Evolutionary conservation across 192 early-diverging fungal genomes (phyloP).

Genomic region (Coemansia sp.): DNA sequence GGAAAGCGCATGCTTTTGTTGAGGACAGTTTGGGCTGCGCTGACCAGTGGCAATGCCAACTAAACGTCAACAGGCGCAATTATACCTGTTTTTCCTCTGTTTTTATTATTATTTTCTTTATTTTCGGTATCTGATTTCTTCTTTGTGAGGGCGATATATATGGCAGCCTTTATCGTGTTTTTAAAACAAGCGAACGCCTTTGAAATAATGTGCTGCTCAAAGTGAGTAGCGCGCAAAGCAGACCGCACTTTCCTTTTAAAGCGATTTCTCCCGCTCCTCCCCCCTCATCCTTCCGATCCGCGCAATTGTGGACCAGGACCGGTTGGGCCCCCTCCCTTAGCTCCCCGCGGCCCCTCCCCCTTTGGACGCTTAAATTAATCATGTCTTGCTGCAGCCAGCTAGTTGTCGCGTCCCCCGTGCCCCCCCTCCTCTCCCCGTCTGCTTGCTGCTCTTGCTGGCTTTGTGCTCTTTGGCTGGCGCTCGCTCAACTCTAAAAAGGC

Average conservation of each 20-base stretch:
- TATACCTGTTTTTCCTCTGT: no score
- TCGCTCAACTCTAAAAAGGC: no score
- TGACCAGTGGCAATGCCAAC: not conserved
- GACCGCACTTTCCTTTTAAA: not conserved
- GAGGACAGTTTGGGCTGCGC: no score
- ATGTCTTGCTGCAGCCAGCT: not conserved
- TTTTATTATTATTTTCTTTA: slow-evolving; percentile 2
- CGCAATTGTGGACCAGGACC: not conserved
- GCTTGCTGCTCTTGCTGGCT: no score
- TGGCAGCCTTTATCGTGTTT: not conserved
- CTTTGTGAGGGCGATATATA: not conserved
- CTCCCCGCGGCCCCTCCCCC: not conserved
- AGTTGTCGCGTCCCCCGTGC: not conserved
- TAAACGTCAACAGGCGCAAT: not conserved
- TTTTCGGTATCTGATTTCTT: not conserved
- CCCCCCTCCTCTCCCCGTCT: no score
- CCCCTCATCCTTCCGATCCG: not conserved
- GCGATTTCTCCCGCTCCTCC: no score
- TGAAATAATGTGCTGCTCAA: not conserved
- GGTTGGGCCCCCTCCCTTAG: not conserved
- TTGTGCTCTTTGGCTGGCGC: no score
- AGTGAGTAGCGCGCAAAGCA: not conserved
- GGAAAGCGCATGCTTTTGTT: not conserved
- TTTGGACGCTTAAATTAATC: not conserved
- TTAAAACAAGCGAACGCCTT: not conserved